phyloP scores from a whole-genome alignment of 805 yeast species.

The Metschnikowia amazonensis region DNA sequence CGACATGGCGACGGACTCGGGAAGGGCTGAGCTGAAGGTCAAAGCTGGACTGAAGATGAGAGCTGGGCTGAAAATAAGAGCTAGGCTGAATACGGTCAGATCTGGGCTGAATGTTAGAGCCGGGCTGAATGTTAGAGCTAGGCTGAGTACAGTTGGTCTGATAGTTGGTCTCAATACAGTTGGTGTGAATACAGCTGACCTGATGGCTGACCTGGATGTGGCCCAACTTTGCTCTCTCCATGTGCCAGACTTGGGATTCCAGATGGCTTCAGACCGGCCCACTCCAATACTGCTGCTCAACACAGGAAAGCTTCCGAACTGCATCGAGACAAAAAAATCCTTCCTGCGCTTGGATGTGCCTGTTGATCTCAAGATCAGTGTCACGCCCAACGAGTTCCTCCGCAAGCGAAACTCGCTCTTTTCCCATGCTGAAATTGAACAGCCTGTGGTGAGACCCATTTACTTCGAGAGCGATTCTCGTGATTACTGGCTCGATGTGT shows the following conservation, averaged over 20 bases:
- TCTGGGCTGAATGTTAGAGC: too few relatives aligned
- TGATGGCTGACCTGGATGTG: background rate
- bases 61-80: too few relatives aligned
- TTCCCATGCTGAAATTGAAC: background rate
- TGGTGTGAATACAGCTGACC: too few relatives aligned
- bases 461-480: constrained; percentile 23
- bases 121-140: too few relatives aligned
- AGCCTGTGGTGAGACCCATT: constrained; percentile 20
- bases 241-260: background rate
- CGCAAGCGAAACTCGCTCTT: constrained; percentile 3
- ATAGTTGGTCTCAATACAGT: too few relatives aligned
- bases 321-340: background rate
- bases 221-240: background rate
- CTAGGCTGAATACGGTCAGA: too few relatives aligned
- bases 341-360: background rate
- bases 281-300: background rate
- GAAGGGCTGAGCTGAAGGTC: background rate
- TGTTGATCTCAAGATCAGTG: background rate
- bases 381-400: constrained; percentile 5
- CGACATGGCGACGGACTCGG: background rate
- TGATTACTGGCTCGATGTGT: constrained; percentile 30
- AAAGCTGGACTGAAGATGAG: too few relatives aligned
- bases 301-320: background rate
- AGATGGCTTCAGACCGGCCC: background rate
- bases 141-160: too few relatives aligned